Evolutionary conservation across 352 stramenopile species (phyloP), one percentile per base, ranked within the genome.

Genomic region (Phytophthora pseudosyringae): DNA sequence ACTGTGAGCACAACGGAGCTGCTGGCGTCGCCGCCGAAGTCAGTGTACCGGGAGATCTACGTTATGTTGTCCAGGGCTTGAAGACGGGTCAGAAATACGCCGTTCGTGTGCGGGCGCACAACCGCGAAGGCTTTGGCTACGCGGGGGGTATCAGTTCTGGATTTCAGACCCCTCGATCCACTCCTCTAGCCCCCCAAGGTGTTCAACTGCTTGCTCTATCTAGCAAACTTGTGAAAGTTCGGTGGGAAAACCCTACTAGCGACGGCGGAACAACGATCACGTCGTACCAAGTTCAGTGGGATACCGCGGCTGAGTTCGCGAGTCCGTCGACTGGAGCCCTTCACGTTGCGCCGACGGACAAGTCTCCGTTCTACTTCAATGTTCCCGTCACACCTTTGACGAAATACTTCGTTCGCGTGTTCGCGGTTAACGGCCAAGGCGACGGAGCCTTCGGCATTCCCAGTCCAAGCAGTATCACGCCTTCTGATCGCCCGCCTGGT

Each of bases 271-370:
- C 83, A 1, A 8, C 48, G 12, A 85, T 99, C 33, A 73, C 71
- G 21, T 86, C 85, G 44, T 99, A 98, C 66, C 64, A 69, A 21
- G 76, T 99, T 33, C 86, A 99, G 69, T 99, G 96, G 95, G 95
- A 98, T 60, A 89, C 74, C 9, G 39, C 46, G 18, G 46, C 5
- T 13, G 10, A 28, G 15, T 53, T 53, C 32, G 35, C 28, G 15
- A 53, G 21, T 16, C 46, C 46, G 21, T 38, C 35, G 28, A 53
- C n/a, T 28, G n/a, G 9, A 53, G 29, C 28, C 28, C 7, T 21
- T 21, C 28, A 15, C 4, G 46, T 53, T 21, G 29, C 28, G 40
- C n/a, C 46, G 32, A 53, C 62, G 0, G 72, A 83, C 33, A 31
- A 31, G 0, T 73, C 74, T 11, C 81, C 80, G 1, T 98, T 91